phyloP scores from a whole-genome alignment of 805 yeast species.

The Barnettozyma sp. region DNA sequence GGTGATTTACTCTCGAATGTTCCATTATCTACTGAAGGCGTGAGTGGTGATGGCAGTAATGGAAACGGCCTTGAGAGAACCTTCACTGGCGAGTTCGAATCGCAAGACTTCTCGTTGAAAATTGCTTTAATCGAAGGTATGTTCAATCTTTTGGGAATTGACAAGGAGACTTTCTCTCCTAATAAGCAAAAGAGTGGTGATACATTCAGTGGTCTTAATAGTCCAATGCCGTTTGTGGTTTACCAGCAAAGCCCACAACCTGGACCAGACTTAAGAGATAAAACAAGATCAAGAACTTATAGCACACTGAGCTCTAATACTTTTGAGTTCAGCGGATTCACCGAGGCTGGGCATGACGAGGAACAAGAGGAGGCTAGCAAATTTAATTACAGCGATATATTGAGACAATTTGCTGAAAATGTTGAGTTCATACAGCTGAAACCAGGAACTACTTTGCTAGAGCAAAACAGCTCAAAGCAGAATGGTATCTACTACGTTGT shows the following conservation, averaged over 20 bases:
- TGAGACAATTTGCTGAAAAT: constrained; percentile 46
- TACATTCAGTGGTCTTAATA: constrained; percentile 7
- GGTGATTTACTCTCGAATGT: constrained; percentile 83
- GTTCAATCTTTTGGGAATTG: constrained; percentile 61
- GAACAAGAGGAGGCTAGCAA: constrained; percentile 27
- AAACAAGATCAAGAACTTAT: constrained; percentile 11
- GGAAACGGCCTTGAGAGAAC: constrained; percentile 8
- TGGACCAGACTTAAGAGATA: not conserved
- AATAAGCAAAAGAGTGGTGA: constrained; percentile 16
- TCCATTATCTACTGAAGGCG: constrained; percentile 42
- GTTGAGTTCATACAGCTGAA: constrained; percentile 49
- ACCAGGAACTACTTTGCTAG: constrained; percentile 50
- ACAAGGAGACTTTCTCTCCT: constrained; percentile 30
- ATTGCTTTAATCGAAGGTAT: constrained; percentile 66
- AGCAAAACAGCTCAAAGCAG: constrained; percentile 51
- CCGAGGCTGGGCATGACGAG: constrained; percentile 12
- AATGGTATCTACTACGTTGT: constrained; percentile 77
- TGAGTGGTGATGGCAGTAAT: not conserved
- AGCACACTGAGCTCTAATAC: constrained; percentile 20
- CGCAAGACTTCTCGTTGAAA: constrained; percentile 59
- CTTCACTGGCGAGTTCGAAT: constrained; percentile 11
- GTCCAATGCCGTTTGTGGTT: constrained; percentile 17
- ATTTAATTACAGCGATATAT: constrained; percentile 41
- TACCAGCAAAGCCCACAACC: constrained; percentile 8
- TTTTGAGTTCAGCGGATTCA: constrained; percentile 15